Evolutionary conservation across 805 yeast genomes (phyloP).

Genomic region (Barnettozyma vustinii): DNA sequence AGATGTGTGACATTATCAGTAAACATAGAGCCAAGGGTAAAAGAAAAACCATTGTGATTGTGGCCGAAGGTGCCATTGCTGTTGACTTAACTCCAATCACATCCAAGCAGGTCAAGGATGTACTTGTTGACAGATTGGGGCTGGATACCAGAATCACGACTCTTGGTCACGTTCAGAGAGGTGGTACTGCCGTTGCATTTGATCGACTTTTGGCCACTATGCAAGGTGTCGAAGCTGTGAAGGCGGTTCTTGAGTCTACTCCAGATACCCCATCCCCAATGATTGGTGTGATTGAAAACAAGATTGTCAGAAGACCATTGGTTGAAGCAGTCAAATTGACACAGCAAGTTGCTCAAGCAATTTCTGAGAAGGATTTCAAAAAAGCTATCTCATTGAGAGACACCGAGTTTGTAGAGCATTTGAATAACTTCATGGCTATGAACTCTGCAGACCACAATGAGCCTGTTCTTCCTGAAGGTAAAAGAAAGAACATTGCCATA

Average conservation of each 20-base stretch:
- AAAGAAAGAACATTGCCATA: constrained; percentile 60
- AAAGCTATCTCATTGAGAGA: constrained; percentile 70
- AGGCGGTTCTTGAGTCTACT: constrained; percentile 61
- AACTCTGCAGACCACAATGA: constrained; percentile 63
- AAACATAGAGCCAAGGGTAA: constrained; percentile 68
- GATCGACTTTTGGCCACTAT: constrained; percentile 69
- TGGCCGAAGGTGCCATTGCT: constrained; percentile 81
- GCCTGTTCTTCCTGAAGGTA: constrained; percentile 47
- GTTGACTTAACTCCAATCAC: constrained; percentile 63
- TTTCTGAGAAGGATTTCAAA: constrained; percentile 58
- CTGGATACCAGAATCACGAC: constrained; percentile 75
- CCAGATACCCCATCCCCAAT: constrained; percentile 76
- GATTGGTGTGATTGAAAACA: constrained; percentile 69
- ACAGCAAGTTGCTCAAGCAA: constrained; percentile 66
- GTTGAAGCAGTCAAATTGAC: constrained; percentile 72
- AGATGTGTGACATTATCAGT: constrained; percentile 56
- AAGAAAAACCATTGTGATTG: constrained; percentile 73
- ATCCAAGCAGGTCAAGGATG: constrained; percentile 58
- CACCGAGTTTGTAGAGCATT: constrained; percentile 61
- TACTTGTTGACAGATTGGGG: constrained; percentile 58
- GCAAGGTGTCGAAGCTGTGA: constrained; percentile 80
- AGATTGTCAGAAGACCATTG: constrained; percentile 60
- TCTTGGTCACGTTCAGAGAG: constrained; percentile 78
- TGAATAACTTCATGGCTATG: constrained; percentile 57
- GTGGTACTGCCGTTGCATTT: constrained; percentile 75